phyloP scores from a whole-genome alignment of 139 green algal species.

The Chlamydomonas sphaeroides region DNA sequence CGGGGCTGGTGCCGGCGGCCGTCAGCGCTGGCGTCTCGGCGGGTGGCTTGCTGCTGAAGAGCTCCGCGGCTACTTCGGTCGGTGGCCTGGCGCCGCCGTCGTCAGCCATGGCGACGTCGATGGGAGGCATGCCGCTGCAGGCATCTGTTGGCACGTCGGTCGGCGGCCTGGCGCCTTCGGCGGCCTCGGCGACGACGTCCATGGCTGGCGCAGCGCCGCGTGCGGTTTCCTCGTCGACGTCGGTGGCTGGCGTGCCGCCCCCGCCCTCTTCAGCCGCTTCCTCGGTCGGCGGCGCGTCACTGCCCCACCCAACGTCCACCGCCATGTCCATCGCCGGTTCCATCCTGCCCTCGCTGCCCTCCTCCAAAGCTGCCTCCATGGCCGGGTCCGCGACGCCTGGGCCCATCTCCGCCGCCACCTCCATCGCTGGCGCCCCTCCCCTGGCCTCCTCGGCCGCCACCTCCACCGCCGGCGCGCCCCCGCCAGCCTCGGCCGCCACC shows the following conservation, averaged over 20 bases:
- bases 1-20: too few species aligned
- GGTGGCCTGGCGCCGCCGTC: neutral
- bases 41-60: too few species aligned
- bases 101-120: neutral
- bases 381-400: too few species aligned
- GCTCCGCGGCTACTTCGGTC: neutral
- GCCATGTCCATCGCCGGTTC: neutral
- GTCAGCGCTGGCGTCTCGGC: too few species aligned
- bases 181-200: too few species aligned
- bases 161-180: too few species aligned
- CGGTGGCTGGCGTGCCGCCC: too few species aligned
- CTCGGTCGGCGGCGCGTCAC: neutral
- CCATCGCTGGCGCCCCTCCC: neutral
- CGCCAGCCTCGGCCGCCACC: too few species aligned
- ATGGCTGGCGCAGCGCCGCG: too few species aligned
- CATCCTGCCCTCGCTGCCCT: too few species aligned
- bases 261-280: neutral
- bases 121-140: neutral
- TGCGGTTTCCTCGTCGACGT: too few species aligned
- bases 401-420: neutral
- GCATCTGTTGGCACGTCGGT: neutral
- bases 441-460: neutral
- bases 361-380: too few species aligned
- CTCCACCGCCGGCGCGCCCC: neutral
- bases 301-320: neutral